Conservation (phyloP, 768 basidiomycete species). For the Collybia nuda region DNA sequence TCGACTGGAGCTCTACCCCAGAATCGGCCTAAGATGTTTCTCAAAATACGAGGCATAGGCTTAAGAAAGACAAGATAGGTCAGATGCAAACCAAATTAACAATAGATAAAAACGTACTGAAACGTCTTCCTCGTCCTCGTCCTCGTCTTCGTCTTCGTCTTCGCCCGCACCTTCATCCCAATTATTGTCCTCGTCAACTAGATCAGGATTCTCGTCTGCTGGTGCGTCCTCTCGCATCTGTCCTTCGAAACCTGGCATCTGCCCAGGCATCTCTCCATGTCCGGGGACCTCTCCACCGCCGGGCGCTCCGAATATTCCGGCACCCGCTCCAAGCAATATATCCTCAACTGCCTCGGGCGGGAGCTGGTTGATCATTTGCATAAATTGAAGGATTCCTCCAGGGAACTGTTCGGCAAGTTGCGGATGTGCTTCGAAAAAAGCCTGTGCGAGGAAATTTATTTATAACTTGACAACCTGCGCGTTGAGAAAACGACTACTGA, state of each 20-base stretch:
- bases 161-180: conserved; percentile 33
- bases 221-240: conserved; percentile 12
- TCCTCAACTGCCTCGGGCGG: conserved; percentile 61
- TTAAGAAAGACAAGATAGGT: conserved; percentile 18
- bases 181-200: conserved; percentile 12
- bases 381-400: conserved; percentile 61
- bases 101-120: conserved; percentile 38
- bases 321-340: conserved; percentile 42
- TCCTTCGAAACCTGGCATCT: conserved; percentile 33
- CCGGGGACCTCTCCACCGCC: conserved; percentile 26
- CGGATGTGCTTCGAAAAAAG: conserved; percentile 57
- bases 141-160: conserved; percentile 24
- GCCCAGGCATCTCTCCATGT: conserved; percentile 46
- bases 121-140: conserved; percentile 46
- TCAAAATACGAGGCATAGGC: conserved; percentile 61
- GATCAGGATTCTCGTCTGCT: conserved; percentile 4
- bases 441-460: conserved; percentile 22
- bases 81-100: not conserved
- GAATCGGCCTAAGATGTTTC: conserved; percentile 59
- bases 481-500: not conserved
- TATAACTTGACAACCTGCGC: not conserved
- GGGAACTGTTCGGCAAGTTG: conserved; percentile 56
- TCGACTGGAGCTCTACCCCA: conserved; percentile 42
- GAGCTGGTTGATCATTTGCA: conserved; percentile 59
- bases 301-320: conserved; percentile 17